Base-by-base conservation (phyloP, 805 yeast genomes). In the Novakomyces olei region DNA sequence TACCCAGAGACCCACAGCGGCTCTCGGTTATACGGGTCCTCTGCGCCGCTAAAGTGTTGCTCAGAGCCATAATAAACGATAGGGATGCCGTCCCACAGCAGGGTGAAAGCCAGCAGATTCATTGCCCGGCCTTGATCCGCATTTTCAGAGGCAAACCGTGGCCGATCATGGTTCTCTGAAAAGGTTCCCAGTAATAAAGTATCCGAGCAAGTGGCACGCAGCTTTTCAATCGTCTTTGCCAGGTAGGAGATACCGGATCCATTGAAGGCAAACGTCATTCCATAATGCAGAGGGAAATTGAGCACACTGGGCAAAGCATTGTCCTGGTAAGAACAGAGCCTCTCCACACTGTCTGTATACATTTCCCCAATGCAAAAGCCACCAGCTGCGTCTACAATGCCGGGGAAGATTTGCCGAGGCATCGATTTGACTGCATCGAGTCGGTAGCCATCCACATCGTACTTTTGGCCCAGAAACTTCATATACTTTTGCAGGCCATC, bases 21-120 rank as follows among this genome's bases (percentile, higher is more conserved):
- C 26, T 34, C 37, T 3, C 37, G 19, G 8, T 34, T 34, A 5
- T 22, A n/a, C n/a, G 37, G 37, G 24, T 34, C 37, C 8, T 4
- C 23, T 8, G 15, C 18, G 14, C 37, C 36, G 17, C 32, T 14
- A 15, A 33, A 32, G n/a, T 33, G 23, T 14, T 34, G 37, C 24
- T 34, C 37, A 3, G 24, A 20, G 5, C 37, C 37, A 27, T 34
- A 34, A 23, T 34, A 34, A 15, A 34, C 19, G n/a, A 34, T 24
- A 9, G 37, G 37, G 12, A 34, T 34, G 3, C 37, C 37, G 16
- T 30, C 25, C 23, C 19, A 34, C 29, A 34, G 18, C 16, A 34
- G 19, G 19, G 12, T 23, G 9, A 20, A 30, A 4, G 37, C 26
- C 6, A 30, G 19, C 14, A 32, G 36, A 19, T 26, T 33, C 31